Evolutionary conservation across 2,329 filamentous ascomycete genomes (phyloP).

Genomic region (Stemphylium lycopersici): DNA sequence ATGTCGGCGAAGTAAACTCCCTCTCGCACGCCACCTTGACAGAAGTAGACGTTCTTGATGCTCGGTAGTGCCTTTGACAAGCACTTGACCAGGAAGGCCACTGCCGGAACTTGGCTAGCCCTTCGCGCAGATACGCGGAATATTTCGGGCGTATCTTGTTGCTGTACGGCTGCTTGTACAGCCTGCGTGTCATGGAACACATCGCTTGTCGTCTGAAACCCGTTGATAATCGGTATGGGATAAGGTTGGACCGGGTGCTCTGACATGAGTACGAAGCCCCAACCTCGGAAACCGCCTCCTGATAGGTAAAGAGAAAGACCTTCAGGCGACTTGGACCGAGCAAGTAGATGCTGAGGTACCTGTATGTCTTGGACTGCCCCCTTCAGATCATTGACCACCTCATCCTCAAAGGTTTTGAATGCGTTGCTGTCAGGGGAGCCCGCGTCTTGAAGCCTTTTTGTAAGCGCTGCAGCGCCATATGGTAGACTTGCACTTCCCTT

Average conservation of each 20-base stretch:
- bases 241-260: slow-evolving; percentile 76
- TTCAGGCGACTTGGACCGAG: slow-evolving; percentile 32
- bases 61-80: slow-evolving; percentile 72
- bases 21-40: slow-evolving; percentile 85
- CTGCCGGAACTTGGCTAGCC: slow-evolving; percentile 81
- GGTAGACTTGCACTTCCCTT: slow-evolving; percentile 68
- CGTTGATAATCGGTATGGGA: slow-evolving; percentile 81
- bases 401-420: slow-evolving; percentile 55
- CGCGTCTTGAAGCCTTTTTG: slow-evolving; percentile 54
- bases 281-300: slow-evolving; percentile 88
- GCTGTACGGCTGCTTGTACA: slow-evolving; percentile 51
- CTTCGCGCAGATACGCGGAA: slow-evolving; percentile 83
- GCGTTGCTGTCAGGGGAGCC: slow-evolving; percentile 50
- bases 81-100: slow-evolving; percentile 78
- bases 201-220: slow-evolving; percentile 69
- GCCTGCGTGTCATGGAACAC: slow-evolving; percentile 65
- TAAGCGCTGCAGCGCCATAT: slow-evolving; percentile 72
- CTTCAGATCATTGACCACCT: slow-evolving; percentile 65
- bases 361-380: slow-evolving; percentile 64
- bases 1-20: slow-evolving; percentile 79
- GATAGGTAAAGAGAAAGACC: slow-evolving; percentile 75
- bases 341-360: slow-evolving; percentile 60
- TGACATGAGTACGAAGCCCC: slow-evolving; percentile 88
- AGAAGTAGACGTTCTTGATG: slow-evolving; percentile 77
- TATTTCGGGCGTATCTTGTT: slow-evolving; percentile 47